Base-by-base conservation (phyloP, 305 asterid species). In the Stenogyne calaminthoides region DNA sequence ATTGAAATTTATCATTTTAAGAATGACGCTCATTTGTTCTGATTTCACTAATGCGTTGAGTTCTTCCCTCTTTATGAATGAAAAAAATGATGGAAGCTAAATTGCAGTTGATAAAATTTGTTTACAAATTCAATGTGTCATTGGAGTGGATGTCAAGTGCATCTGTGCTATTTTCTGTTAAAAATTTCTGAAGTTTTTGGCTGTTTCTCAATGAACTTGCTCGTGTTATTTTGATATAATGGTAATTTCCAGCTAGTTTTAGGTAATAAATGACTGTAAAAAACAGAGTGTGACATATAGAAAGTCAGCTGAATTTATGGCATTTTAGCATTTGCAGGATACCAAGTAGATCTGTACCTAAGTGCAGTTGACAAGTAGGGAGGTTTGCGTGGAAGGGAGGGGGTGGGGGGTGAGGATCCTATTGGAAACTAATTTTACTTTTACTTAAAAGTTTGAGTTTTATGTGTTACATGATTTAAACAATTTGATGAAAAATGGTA, bases 261-360 rank as follows among this genome's bases (percentile, higher is more conserved):
- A 12, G 77, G 40, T 55, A 40, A 47, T 71, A 62, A 22, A 58
- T 62, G 73, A 57, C 44, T 32, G 75, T 47, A 15, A 34, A 15
- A 34, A 70, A 72, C 57, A 46, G 71, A 15, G 69, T 19, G 51
- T 4, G 61, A n/a, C 19, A 27, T 37, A 58, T 67, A 12, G 42
- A 46, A 36, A 42, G 69, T 51, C 60, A 20, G 64, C 69, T 64
- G 55, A 59, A 60, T n/a, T 67, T 60, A 10, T 42, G 64, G 54
- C 70, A 22, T 61, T 67, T 71, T 32, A 59, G 54, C 70, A 22
- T 61, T 67, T 71, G 68, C 84, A 70, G 72, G 29, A 71, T 25
- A 46, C 71, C 47, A 49, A 52, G 67, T 16, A 54, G 77, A 73
- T 81, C 80, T 74, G 76, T 52, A 66, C 67, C 32, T 14, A 47